Conservation (phyloP, 495 filamentous ascomycete genomes). For the Xylaria venustula region DNA sequence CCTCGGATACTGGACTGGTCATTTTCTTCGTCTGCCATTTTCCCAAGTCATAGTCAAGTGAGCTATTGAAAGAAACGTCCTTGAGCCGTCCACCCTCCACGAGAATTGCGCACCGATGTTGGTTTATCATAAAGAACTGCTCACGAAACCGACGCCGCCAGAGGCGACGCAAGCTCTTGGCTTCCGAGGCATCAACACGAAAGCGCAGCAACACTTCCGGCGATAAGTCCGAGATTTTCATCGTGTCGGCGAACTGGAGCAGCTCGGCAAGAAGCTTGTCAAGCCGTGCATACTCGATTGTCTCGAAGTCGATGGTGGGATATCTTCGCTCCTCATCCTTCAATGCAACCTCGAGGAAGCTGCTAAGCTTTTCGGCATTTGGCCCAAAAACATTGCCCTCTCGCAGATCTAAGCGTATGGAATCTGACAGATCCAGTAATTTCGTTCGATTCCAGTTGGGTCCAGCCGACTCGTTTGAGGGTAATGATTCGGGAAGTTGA, state of each 20-base stretch:
- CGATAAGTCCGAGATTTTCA: conserved; percentile 5
- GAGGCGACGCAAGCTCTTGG: conserved; percentile 31
- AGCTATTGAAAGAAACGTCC: conserved; percentile 28
- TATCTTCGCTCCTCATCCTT: conserved; percentile 24
- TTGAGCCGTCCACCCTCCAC: conserved; percentile 31
- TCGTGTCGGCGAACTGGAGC: conserved; percentile 18
- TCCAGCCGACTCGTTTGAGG: not conserved
- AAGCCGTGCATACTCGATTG: conserved; percentile 38
- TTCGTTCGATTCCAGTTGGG: conserved; percentile 15
- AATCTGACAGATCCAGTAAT: conserved; percentile 35
- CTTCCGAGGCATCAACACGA: conserved; percentile 20
- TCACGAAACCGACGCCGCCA: conserved; percentile 40
- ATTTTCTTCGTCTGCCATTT: conserved; percentile 26
- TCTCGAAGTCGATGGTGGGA: conserved; percentile 27
- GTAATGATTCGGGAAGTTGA: conserved; percentile 5
- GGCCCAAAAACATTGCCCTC: conserved; percentile 11
- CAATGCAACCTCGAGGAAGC: conserved; percentile 35
- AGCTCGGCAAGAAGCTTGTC: conserved; percentile 44
- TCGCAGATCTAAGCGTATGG: conserved; percentile 28
- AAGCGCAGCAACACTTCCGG: conserved; percentile 14
- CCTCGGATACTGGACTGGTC: conserved; percentile 22
- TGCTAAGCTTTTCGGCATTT: conserved; percentile 23
- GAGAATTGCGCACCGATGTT: conserved; percentile 32
- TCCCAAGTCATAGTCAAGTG: conserved; percentile 15
- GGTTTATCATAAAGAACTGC: conserved; percentile 41